Evolutionary conservation across 768 basidiomycete species (phyloP).

Genomic region (Termitomyces sp.): DNA sequence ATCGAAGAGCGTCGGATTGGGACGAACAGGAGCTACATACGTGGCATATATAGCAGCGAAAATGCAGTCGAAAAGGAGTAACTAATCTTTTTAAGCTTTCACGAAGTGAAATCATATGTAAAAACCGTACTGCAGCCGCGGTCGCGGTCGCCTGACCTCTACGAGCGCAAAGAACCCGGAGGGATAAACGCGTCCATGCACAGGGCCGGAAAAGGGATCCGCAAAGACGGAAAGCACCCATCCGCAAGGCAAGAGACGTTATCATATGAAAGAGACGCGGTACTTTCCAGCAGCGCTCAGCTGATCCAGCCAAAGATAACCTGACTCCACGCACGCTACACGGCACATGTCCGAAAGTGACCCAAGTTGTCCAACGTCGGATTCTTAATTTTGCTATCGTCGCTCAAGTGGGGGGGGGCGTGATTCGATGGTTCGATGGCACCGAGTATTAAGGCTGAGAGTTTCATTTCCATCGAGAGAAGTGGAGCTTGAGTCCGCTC

Average conservation of each 20-base stretch:
- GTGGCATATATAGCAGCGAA: not conserved
- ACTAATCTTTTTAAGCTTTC: not conserved
- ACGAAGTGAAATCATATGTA: not conserved
- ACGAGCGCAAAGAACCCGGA: not conserved
- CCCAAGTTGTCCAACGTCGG: not conserved
- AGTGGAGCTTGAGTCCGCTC: not conserved
- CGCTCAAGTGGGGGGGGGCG: not conserved
- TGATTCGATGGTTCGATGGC: not conserved
- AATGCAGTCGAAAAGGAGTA: too few relatives aligned
- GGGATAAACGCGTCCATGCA: not conserved
- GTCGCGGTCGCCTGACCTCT: not conserved
- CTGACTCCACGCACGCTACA: not conserved
- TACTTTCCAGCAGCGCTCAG: not conserved
- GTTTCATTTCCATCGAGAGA: not conserved
- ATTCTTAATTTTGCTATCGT: not conserved
- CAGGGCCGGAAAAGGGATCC: not conserved
- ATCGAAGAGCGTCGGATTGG: not conserved
- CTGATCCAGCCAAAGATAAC: not conserved
- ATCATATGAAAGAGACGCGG: not conserved
- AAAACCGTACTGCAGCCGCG: not conserved
- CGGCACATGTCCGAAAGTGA: not conserved
- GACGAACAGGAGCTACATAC: not conserved
- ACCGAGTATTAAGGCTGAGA: not conserved
- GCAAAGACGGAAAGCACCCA: not conserved
- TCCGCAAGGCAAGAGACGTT: not conserved